Percentiles rank a stretch among this genome's conserved stretches.
Conservation (phyloP, 2,329 filamentous ascomycete genomes). For the Cladophialophora carrionii region DNA sequence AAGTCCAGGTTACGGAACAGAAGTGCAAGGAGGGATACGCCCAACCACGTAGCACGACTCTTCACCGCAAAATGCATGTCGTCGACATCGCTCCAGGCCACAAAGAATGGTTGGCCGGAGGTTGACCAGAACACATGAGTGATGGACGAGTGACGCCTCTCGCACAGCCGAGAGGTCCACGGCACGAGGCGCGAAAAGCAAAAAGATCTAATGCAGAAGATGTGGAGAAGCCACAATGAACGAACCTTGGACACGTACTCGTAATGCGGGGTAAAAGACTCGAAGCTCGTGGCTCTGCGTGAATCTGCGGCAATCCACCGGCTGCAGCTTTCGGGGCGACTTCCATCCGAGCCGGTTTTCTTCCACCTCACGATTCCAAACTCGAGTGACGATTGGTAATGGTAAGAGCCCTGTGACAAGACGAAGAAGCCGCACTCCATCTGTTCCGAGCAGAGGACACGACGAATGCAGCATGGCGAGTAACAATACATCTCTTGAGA, state of each 20-base stretch:
- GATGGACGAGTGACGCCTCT: neutral
- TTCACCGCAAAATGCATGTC: neutral
- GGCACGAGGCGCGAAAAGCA: neutral
- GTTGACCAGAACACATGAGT: neutral
- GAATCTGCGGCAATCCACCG: neutral
- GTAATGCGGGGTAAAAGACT: neutral
- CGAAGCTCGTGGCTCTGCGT: neutral
- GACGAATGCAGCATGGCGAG: neutral
- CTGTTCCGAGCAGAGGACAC: neutral
- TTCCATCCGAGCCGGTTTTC: neutral
- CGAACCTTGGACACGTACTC: neutral
- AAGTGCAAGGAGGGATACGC: neutral
- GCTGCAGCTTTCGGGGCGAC: too few species aligned
- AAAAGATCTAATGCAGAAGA: neutral
- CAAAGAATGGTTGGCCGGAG: conserved; percentile 8
- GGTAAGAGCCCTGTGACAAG: neutral
- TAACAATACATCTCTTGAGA: neutral
- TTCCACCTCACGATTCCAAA: neutral
- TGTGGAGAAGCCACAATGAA: neutral
- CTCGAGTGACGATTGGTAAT: neutral
- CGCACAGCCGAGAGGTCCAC: neutral
- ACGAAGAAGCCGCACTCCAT: neutral
- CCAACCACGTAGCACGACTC: neutral
- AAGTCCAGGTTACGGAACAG: neutral
- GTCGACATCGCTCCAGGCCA: neutral